phyloP scores from a whole-genome alignment of 768 basidiomycete genomes.

The Polyporus arcularius region DNA sequence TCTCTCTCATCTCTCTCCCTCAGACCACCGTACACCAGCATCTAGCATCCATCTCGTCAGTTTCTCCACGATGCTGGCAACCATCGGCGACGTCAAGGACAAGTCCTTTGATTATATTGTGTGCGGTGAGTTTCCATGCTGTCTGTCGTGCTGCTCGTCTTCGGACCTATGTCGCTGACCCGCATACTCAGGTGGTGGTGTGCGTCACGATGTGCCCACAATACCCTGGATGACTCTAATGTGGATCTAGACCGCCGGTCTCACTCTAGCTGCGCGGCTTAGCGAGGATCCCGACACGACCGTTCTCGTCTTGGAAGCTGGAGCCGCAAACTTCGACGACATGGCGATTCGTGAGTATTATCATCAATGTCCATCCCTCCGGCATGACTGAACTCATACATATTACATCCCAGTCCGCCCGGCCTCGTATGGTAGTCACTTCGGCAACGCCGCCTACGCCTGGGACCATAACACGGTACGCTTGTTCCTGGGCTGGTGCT shows the following conservation, averaged over 20 bases:
- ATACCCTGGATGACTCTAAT: not conserved
- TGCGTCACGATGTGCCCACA: not conserved
- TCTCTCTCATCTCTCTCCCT: not conserved
- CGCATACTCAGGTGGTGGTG: constrained; percentile 19
- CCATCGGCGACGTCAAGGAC: constrained; percentile 20
- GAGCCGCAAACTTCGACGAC: constrained; percentile 22
- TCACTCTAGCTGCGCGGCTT: constrained; percentile 42
- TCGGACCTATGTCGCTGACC: not conserved
- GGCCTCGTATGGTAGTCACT: constrained; percentile 17
- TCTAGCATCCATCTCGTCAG: not conserved
- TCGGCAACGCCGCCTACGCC: constrained; percentile 20
- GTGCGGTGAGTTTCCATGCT: constrained; percentile 10
- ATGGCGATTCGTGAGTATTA: constrained; percentile 13
- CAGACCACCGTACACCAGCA: not conserved
- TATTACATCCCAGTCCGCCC: constrained; percentile 17
- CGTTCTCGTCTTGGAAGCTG: constrained; percentile 41
- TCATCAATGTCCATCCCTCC: too few species aligned
- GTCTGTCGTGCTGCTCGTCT: not conserved
- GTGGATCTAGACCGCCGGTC: constrained; percentile 32
- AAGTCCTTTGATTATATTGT: constrained; percentile 25
- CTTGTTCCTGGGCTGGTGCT: not conserved
- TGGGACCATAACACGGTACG: constrained; percentile 25
- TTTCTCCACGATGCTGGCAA: constrained; percentile 5
- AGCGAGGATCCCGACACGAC: constrained; percentile 36
- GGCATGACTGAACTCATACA: not conserved